A percentile compares a stretch with the other conserved stretches of the same genome.
phyloP scores from a whole-genome alignment of 441 rosid genomes.

The Francoa sonchifolia region DNA sequence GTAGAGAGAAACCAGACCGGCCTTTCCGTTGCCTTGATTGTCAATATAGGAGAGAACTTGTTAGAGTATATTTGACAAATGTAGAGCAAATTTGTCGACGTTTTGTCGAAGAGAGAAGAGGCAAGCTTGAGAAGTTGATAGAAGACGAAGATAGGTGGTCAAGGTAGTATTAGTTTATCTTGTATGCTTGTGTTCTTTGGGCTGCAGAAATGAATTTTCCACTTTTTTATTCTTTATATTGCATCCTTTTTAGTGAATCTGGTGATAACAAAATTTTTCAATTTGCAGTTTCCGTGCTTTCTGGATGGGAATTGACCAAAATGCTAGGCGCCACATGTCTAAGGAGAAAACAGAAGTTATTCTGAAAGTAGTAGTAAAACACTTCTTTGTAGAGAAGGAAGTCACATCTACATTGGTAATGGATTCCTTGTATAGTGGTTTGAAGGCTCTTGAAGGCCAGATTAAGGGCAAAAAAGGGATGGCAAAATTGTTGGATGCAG shows the following conservation, averaged over 20 bases:
- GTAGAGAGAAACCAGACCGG: constrained; percentile 80
- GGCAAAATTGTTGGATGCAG: constrained; percentile 40
- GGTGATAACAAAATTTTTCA: constrained; percentile 10
- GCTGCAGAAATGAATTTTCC: no score
- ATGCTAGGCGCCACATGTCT: constrained; percentile 59
- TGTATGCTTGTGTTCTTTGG: not conserved
- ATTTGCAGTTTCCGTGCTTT: constrained; percentile 63
- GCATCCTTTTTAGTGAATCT: not conserved
- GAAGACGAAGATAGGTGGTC: constrained; percentile 91
- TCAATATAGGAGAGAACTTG: constrained; percentile 88
- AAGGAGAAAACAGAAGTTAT: constrained; percentile 68
- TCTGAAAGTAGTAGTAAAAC: constrained; percentile 74
- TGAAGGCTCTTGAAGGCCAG: constrained; percentile 87
- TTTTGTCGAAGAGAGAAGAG: constrained; percentile 79
- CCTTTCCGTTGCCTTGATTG: constrained; percentile 96
- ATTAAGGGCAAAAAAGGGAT: constrained; percentile 52
- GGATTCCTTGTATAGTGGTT: constrained; percentile 91
- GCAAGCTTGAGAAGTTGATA: constrained; percentile 59
- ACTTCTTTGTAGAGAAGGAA: constrained; percentile 90
- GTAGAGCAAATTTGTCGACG: constrained; percentile 84
- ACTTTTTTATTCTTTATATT: not conserved
- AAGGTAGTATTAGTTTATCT: constrained; percentile 37
- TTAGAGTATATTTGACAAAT: constrained; percentile 79
- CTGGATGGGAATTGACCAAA: constrained; percentile 78
- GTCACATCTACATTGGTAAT: constrained; percentile 91